Evolutionary conservation across 768 basidiomycete genomes (phyloP).

Genomic region (Rhodosporidiobolus sp.): DNA sequence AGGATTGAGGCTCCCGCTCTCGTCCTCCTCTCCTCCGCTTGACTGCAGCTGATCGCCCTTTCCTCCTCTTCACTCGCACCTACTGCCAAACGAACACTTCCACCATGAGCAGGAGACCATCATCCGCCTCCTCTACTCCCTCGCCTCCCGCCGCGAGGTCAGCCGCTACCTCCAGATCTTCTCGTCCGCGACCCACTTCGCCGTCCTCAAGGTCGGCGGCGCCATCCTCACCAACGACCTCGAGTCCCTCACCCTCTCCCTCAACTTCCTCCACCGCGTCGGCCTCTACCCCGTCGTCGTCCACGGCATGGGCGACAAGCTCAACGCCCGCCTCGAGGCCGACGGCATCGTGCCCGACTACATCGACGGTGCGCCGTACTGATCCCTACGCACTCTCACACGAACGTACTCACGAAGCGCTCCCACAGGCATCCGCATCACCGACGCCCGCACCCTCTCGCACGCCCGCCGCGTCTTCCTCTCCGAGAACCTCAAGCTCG

Average conservation of each 20-base stretch:
- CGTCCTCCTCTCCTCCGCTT: not conserved
- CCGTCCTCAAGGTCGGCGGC: slow-evolving; percentile 94
- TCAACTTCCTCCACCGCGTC: slow-evolving; percentile 94
- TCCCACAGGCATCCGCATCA: slow-evolving; percentile 77
- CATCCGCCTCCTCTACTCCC: slow-evolving; percentile 89
- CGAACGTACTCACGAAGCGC: not conserved
- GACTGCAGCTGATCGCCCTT: not conserved
- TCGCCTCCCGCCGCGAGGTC: slow-evolving; percentile 95
- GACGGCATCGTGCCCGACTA: slow-evolving; percentile 95
- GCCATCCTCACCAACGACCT: slow-evolving; percentile 82
- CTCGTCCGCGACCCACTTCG: slow-evolving; percentile 58
- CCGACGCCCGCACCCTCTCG: slow-evolving; percentile 89
- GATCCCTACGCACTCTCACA: not conserved
- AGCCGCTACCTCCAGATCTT: slow-evolving; percentile 98
- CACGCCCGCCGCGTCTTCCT: slow-evolving; percentile 95
- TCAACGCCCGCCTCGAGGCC: slow-evolving; percentile 87
- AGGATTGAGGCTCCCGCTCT: too few relatives aligned
- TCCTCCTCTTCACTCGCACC: not conserved
- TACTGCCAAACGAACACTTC: not conserved
- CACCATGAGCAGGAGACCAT: slow-evolving; percentile 70
- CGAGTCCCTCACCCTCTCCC: slow-evolving; percentile 86
- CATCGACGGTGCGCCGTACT: slow-evolving; percentile 58
- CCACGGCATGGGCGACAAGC: slow-evolving; percentile 71
- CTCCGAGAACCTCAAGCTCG: slow-evolving; percentile 94
- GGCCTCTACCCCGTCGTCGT: slow-evolving; percentile 97